Base-by-base conservation (phyloP, 345 rosid species). In the Populus davidiana region DNA sequence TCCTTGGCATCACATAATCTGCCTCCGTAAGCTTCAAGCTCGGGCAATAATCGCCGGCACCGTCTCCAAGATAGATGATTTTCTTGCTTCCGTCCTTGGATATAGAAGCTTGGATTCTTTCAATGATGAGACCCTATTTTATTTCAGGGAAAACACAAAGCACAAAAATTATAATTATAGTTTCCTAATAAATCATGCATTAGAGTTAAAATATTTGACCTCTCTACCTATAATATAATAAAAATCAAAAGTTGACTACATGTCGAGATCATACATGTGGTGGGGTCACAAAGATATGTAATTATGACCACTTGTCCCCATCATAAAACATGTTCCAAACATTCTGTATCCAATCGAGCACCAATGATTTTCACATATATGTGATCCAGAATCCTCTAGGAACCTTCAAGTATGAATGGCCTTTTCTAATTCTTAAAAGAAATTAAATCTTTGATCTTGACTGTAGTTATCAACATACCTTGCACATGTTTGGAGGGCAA, bases 401-500 rank as follows among this genome's bases (percentile, higher is more conserved):
- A 65, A 47, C 29, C 14, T 49, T 3, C 31, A 23, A 33, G 27
- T 23, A 13, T 33, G 35, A 4, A 33, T 33, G 5, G 35, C 35
- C 35, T 33, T 33, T 33, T 33, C 35, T 33, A 33, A 33, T 33
- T 33, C 35, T 4, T 5, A 33, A 3, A 33, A 33, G 4, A 41
- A 70, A 56, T 33, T 33, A 33, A 21, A 14, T 12, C 67, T 27
- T 8, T n/a, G 29, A 62, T 62, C 66, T 21, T 21, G 23, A 33
- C 35, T 33, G 35, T 33, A 33, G 5, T 33, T 33, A 4, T 25
- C 27, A 23, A 62, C 11, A 29, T 85, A 94, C 98, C 94, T 94
- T 92, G 93, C 98, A 94, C 98, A 94, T 94, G 72, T 92, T 94
- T 63, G 93, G 93, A 76, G 97, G 98, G 79, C 98, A 94, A 54